Base-by-base conservation (phyloP, 176 grass and related monocot species). In the Canna indica region DNA sequence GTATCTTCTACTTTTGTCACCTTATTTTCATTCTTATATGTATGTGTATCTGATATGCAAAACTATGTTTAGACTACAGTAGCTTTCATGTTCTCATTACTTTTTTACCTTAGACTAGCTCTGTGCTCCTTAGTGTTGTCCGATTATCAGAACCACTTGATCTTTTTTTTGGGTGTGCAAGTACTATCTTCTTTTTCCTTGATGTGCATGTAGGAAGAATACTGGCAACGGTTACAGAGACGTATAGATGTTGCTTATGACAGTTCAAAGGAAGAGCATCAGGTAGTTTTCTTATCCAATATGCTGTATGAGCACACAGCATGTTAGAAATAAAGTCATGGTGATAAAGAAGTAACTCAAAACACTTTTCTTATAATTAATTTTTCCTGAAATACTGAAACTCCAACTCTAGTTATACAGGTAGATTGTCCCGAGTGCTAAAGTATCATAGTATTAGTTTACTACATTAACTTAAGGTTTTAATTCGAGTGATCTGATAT, bases 171-270 rank as follows among this genome's bases (percentile, higher is more conserved):
- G 3, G 3, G 7, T 27, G 22, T 17, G 16, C 20, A 38, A 24
- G 18, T 25, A 41, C 2, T 46, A 46, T 47, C 5, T 5, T 30
- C 31, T 69, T 29, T 46, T 41, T 4, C 5, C 11, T 18, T 5
- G 46, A 18, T 63, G 11, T 32, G 27, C 17, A 24, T 87, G 33
- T 75, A 99, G 94, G 94, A 99, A 74, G 94, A 93, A 87, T 93
- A 82, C 80, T 75, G 90, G 56, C 82, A 80, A 67, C 87, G 94
- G 78, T 80, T 99, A 77, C 89, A 99, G 73, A 82, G 75, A 64
- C 90, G 89, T 29, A 90, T 93, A 77, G 82, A 84, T 84, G 78
- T 99, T 78, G 66, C 81, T 65, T 99, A 86, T 87, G 89, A 93
- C 59, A 42, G 84, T 78, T 75, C 77, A 45, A 99, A 84, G 35